phyloP scores from a whole-genome alignment of 371 early-diverging fungal genomes.

The Mycotypha africana region DNA sequence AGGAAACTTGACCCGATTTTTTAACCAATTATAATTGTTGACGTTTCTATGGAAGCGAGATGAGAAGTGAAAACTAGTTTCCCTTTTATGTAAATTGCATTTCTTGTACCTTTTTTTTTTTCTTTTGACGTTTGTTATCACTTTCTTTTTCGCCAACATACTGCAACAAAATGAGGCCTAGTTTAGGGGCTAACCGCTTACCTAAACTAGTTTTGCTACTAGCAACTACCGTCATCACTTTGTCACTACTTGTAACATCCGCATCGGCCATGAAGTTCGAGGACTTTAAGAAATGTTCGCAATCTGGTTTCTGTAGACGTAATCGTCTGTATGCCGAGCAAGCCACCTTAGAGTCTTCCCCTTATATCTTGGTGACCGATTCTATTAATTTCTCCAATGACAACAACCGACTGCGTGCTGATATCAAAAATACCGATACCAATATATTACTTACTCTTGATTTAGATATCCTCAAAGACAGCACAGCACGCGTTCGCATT shows the following conservation, averaged over 20 bases:
- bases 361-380: conserved; percentile 54
- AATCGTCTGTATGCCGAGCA: conserved; percentile 82
- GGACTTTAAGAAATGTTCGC: conserved; percentile 89
- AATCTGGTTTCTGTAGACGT: conserved; percentile 86
- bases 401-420: conserved; percentile 48
- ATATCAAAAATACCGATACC: conserved; percentile 53
- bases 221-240: conserved; percentile 1
- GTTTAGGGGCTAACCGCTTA: conserved; percentile 3
- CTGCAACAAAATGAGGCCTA: conserved; percentile 2
- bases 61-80: too few species aligned
- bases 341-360: conserved; percentile 39
- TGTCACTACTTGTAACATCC: conserved; percentile 4
- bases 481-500: conserved; percentile 62
- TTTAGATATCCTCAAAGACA: conserved; percentile 49
- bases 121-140: too few species aligned
- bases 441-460: conserved; percentile 40
- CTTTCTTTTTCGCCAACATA: neutral
- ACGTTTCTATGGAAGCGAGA: too few species aligned
- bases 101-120: neutral
- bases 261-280: conserved; percentile 44
- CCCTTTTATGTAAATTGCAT: neutral
- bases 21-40: too few species aligned
- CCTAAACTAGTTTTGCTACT: conserved; percentile 11
- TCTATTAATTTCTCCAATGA: conserved; percentile 44
- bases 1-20: too few species aligned